Base-by-base conservation (phyloP, 805 yeast species). In the Starmerella floris region DNA sequence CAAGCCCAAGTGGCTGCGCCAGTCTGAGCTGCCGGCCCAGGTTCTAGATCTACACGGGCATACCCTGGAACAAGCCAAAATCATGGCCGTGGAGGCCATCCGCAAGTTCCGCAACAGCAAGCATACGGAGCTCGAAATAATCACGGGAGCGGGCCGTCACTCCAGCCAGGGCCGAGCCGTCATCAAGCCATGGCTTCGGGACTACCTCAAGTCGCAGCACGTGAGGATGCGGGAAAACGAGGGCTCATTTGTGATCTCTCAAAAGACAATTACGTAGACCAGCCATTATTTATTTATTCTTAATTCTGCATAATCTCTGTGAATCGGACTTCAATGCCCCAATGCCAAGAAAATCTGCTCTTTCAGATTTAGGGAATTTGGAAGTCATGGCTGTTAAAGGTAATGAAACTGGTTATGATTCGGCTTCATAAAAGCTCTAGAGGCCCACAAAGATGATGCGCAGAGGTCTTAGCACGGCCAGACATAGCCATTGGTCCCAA, bases 61-160 rank as follows among this genome's bases (percentile, higher is more conserved):
- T 19, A 40, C 50, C 9, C 36, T 49, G 10, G 49, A 32, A 5
- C 35, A 41, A 15, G 50, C 52, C 10, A 25, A 41, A 31, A 36
- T 39, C 21, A 26, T 39, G 23, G 32, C 37, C 23, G 34, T n/a
- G 17, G 46, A 43, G 11, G 44, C 43, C 2, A 5, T 43, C 3
- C 27, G 5, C 11, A 27, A 16, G 22, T 40, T 44, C 35, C n/a
- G 16, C 28, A 6, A 8, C 4, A 19, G 43, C 35, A 8, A 30
- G 10, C 4, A 6, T 13, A 17, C 35, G 3, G 20, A 30, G 17
- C 26, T 48, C 17, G 48, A 47, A 34, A 32, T 49, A 6, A 31
- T 49, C 23, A 49, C 51, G 10, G 52, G 52, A 13, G 46, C 44
- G 1, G 52, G 52, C 11, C 42, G 40, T 19, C 52, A 49, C 25